A percentile compares a stretch with the other conserved stretches of the same genome.
These are phyloP conservation scores for Phaeophleospora eucalypticola DNA, from an alignment of 2,329 filamentous ascomycete genomes.

Conservation along the genomic window DNA sequence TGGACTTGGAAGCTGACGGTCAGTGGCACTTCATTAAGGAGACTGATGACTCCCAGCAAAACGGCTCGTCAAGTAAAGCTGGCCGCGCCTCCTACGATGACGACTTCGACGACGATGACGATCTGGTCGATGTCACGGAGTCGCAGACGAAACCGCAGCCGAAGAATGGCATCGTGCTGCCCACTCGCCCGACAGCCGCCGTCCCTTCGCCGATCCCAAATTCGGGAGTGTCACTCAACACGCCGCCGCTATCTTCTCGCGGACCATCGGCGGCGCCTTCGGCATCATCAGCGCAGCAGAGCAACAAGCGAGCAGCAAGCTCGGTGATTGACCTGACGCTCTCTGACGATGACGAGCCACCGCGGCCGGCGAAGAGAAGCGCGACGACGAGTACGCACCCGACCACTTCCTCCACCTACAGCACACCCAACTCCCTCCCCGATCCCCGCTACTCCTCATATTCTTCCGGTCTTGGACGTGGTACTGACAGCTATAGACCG, in stretches of 20 bases:
- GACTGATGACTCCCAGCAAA: conserved; percentile 37
- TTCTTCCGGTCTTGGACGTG: conserved; percentile 11
- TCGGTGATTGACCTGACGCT: conserved; percentile 49
- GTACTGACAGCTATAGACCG: conserved; percentile 25
- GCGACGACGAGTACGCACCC: conserved; percentile 25
- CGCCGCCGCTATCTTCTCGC: conserved; percentile 45
- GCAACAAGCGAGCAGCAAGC: conserved; percentile 42
- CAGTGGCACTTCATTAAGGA: conserved; percentile 60
- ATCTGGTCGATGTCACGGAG: conserved; percentile 44
- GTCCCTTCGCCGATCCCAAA: conserved; percentile 20
- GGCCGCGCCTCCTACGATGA: conserved; percentile 33
- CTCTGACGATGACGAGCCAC: conserved; percentile 44
- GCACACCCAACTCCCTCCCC: conserved; percentile 23
- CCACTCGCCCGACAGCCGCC: conserved; percentile 22
- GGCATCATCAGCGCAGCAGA: conserved; percentile 29
- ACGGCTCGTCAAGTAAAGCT: conserved; percentile 35
- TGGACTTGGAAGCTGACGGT: conserved; percentile 84
- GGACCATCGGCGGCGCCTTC: conserved; percentile 36
- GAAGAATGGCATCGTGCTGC: conserved; percentile 32
- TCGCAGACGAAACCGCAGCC: conserved; percentile 27
- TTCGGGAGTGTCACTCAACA: conserved; percentile 37
- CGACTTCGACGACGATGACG: conserved; percentile 43
- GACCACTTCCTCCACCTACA: conserved; percentile 17
- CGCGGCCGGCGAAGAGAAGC: conserved; percentile 32
- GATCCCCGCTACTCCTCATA: conserved; percentile 19